A percentile compares a stretch with the other conserved stretches of the same genome.
phyloP scores from a whole-genome alignment of 768 basidiomycete genomes.

The Tylopilus rubrobrunneus region DNA sequence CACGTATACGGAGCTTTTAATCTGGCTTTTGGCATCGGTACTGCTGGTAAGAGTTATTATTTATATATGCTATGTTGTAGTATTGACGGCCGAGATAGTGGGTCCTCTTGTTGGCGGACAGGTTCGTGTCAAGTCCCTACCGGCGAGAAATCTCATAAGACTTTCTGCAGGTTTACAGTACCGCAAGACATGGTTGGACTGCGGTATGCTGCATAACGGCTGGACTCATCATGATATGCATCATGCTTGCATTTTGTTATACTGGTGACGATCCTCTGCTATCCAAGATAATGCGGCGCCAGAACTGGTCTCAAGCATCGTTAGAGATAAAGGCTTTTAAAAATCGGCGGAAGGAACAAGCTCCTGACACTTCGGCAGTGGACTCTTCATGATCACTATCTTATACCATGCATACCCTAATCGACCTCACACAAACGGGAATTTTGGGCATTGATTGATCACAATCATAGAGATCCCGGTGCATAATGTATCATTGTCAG shows the following conservation, averaged over 20 bases:
- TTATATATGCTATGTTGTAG: background rate
- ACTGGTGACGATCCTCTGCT: slow-evolving; percentile 48
- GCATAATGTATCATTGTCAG: slow-evolving; percentile 8
- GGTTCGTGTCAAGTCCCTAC: slow-evolving; percentile 30
- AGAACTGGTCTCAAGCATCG: slow-evolving; percentile 9
- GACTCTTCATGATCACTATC: slow-evolving; percentile 3
- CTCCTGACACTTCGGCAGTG: background rate
- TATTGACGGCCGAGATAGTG: slow-evolving; percentile 36
- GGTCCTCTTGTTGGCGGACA: slow-evolving; percentile 72
- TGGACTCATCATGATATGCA: slow-evolving; percentile 37
- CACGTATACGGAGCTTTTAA: slow-evolving; percentile 77
- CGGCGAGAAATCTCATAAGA: background rate
- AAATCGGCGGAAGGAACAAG: background rate
- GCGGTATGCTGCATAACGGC: slow-evolving; percentile 49
- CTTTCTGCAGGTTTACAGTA: slow-evolving; percentile 53
- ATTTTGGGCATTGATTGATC: slow-evolving; percentile 14
- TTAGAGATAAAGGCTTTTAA: slow-evolving; percentile 11
- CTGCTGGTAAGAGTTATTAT: slow-evolving; percentile 42
- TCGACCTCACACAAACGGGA: slow-evolving; percentile 2
- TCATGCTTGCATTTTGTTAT: slow-evolving; percentile 41
- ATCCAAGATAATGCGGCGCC: slow-evolving; percentile 22
- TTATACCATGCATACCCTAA: slow-evolving; percentile 4
- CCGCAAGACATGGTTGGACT: slow-evolving; percentile 54
- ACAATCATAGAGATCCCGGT: slow-evolving; percentile 7
- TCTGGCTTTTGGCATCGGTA: slow-evolving; percentile 63